A percentile compares a stretch with the other conserved stretches of the same genome.
These are phyloP conservation scores for Selenicereus undatus DNA, from an alignment of 148 eudicot species.

Conservation along the genomic window DNA sequence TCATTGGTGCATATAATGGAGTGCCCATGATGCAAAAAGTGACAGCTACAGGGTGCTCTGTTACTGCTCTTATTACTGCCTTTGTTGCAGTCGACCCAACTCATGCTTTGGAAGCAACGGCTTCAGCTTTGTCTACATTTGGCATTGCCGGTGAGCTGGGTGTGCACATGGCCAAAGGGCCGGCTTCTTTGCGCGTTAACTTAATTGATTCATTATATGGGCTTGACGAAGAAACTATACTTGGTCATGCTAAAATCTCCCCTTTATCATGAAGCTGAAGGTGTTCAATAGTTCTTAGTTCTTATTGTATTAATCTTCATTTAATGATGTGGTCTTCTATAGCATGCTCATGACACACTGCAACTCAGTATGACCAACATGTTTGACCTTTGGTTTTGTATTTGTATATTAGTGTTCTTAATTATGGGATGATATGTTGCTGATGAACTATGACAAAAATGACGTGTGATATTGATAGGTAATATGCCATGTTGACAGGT, in stretches of 20 bases:
- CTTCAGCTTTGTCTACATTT: constrained; percentile 69
- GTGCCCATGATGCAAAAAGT: constrained; percentile 80
- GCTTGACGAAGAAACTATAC: constrained; percentile 52
- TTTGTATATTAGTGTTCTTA: not conserved
- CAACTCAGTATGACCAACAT: not conserved
- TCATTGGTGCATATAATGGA: constrained; percentile 61
- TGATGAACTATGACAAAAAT: too few species aligned
- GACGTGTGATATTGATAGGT: too few species aligned
- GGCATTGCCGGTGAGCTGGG: constrained; percentile 83
- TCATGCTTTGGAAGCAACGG: constrained; percentile 76
- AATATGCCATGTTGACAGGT: too few species aligned
- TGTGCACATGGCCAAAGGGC: constrained; percentile 62
- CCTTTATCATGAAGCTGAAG: not conserved
- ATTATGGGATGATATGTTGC: too few species aligned
- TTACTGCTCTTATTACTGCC: constrained; percentile 84
- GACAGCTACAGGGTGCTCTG: constrained; percentile 89
- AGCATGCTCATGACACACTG: not conserved
- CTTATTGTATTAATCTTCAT: not conserved
- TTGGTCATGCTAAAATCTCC: constrained; percentile 32
- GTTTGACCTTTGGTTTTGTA: not conserved
- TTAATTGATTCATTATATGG: constrained; percentile 73
- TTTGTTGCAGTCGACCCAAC: constrained; percentile 69
- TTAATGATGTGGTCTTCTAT: not conserved
- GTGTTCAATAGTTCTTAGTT: not conserved
- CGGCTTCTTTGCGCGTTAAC: constrained; percentile 74